Percentiles rank a stretch among this genome's conserved stretches.
Conservation (phyloP, 257 asterid species). For the Capsicum baccatum region DNA sequence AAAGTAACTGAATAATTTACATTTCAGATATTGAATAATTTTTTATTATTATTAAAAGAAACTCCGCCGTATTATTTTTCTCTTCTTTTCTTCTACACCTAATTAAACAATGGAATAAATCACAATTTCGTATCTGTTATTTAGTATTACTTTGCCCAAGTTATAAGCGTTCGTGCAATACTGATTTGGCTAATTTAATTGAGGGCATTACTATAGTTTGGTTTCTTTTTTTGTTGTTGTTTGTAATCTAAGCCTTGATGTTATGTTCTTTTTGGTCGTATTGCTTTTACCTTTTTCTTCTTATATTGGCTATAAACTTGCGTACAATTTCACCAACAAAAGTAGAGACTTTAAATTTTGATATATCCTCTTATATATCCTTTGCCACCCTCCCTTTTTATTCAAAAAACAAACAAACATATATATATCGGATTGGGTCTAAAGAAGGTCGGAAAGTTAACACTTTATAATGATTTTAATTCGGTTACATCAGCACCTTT, state of each 20-base stretch:
- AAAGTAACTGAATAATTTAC: background rate
- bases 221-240: too few relatives aligned
- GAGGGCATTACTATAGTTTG: background rate
- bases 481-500: background rate
- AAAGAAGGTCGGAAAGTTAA: background rate
- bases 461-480: background rate
- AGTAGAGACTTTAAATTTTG: background rate
- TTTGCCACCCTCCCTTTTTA: too few relatives aligned
- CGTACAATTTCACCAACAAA: slow-evolving; percentile 13
- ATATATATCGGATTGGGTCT: background rate
- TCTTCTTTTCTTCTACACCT: background rate
- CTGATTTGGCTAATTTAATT: background rate
- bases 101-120: background rate
- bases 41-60: background rate
- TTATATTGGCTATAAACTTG: slow-evolving; percentile 9
- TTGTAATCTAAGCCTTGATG: background rate
- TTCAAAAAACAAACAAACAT: too few relatives aligned
- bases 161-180: background rate
- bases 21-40: background rate
- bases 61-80: background rate
- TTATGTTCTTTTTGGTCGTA: background rate
- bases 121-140: background rate
- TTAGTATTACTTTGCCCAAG: background rate
- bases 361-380: background rate
- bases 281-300: background rate